Conservation (phyloP, 164 flowering plant genomes). For the Pachysandra terminalis region DNA sequence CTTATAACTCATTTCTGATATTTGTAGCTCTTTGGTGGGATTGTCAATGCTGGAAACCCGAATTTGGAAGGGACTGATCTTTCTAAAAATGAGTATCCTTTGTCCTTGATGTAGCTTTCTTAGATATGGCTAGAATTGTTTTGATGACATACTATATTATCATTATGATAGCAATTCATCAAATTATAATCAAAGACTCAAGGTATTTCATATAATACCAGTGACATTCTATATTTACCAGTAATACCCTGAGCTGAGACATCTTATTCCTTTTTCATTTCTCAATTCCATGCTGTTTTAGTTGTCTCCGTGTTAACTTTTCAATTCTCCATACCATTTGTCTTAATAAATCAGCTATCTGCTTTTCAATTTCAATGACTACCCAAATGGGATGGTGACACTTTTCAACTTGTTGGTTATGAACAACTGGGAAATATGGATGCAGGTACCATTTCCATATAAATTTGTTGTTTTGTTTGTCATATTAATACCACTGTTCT, state of each 20-base stretch:
- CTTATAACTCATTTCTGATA: background rate
- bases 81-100: conserved; percentile 88
- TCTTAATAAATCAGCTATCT: conserved; percentile 78
- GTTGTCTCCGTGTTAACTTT: background rate
- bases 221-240: background rate
- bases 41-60: conserved; percentile 80
- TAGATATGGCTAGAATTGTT: background rate
- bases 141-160: background rate
- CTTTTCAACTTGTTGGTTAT: conserved; percentile 88
- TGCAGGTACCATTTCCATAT: conserved; percentile 59
- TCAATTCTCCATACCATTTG: conserved; percentile 13
- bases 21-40: conserved; percentile 84
- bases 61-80: conserved; percentile 57
- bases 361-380: conserved; percentile 96
- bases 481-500: background rate
- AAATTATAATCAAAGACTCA: background rate
- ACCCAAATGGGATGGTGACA: conserved; percentile 97
- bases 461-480: background rate
- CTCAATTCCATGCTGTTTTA: background rate
- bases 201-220: background rate
- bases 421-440: conserved; percentile 93
- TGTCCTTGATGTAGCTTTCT: conserved; percentile 7
- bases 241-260: background rate
- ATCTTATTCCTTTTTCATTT: background rate
- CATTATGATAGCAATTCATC: background rate